phyloP scores from a whole-genome alignment of 208 protist species.

The Leptomonas pyrrhocoris region DNA sequence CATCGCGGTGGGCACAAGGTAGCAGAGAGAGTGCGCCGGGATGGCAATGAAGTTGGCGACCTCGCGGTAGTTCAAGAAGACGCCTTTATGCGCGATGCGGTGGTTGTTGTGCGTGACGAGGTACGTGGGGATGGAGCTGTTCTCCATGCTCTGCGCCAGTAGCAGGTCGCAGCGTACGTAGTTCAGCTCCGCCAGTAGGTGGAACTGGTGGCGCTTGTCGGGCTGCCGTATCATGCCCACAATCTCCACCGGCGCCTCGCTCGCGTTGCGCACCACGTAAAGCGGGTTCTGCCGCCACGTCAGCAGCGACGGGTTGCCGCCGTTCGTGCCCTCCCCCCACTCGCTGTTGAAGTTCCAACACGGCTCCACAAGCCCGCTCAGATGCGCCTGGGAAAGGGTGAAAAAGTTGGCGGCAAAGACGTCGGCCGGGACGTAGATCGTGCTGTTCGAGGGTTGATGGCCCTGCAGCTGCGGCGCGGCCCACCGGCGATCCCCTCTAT shows the following conservation, averaged over 20 bases:
- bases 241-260: constrained; percentile 47
- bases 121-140: constrained; percentile 58
- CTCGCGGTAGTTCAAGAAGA: constrained; percentile 73
- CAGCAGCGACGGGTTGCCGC: constrained; percentile 68
- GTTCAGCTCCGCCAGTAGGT: constrained; percentile 54
- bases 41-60: constrained; percentile 58
- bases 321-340: constrained; percentile 67
- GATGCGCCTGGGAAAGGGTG: constrained; percentile 46
- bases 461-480: constrained; percentile 29
- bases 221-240: constrained; percentile 72
- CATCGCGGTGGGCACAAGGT: constrained; percentile 77
- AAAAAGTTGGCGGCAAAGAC: constrained; percentile 50
- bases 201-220: constrained; percentile 73
- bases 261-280: constrained; percentile 58
- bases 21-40: constrained; percentile 62
- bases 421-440: constrained; percentile 66
- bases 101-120: constrained; percentile 84
- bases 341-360: constrained; percentile 71
- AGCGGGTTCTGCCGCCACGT: constrained; percentile 80
- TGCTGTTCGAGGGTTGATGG: constrained; percentile 30
- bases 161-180: constrained; percentile 72
- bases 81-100: constrained; percentile 57
- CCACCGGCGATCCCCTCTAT: constrained; percentile 49
- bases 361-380: constrained; percentile 44
- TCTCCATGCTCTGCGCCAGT: constrained; percentile 50